Conservation (phyloP, 495 filamentous ascomycete species). For the Tetracladium setigerum region DNA sequence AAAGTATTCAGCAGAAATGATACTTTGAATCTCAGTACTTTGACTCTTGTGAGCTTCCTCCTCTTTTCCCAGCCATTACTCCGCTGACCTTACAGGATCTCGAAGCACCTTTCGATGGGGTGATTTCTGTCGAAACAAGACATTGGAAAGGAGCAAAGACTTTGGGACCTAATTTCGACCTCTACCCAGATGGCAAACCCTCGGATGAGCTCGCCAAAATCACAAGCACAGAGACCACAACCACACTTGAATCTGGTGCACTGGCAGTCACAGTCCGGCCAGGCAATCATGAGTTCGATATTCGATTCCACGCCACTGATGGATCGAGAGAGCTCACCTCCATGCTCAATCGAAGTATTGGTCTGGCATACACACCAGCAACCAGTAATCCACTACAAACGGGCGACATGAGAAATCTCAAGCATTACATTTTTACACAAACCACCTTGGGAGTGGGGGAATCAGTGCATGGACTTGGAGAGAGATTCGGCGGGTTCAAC, state of each 20-base stretch:
- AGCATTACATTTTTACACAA: slow-evolving; percentile 55
- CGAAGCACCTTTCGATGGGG: slow-evolving; percentile 47
- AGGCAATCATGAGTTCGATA: slow-evolving; percentile 45
- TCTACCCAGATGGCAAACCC: slow-evolving; percentile 47
- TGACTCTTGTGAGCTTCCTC: slow-evolving; percentile 31
- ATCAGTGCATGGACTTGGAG: slow-evolving; percentile 60
- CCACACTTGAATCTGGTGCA: slow-evolving; percentile 47
- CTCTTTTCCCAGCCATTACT: slow-evolving; percentile 25
- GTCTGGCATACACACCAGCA: slow-evolving; percentile 44
- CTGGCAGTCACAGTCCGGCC: slow-evolving; percentile 45
- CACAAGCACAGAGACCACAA: slow-evolving; percentile 37
- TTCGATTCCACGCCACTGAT: slow-evolving; percentile 44
- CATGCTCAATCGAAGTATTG: slow-evolving; percentile 52
- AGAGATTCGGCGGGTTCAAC: slow-evolving; percentile 62
- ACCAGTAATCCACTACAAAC: slow-evolving; percentile 41
- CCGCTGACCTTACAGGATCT: slow-evolving; percentile 32
- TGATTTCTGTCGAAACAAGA: slow-evolving; percentile 53
- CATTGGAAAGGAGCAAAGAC: slow-evolving; percentile 55
- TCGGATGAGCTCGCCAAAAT: slow-evolving; percentile 35
- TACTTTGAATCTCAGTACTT: slow-evolving; percentile 47
- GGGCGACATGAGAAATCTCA: slow-evolving; percentile 45
- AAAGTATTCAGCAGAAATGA: slow-evolving; percentile 42
- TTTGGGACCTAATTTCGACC: slow-evolving; percentile 55
- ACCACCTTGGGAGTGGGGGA: slow-evolving; percentile 59
- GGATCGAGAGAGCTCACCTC: slow-evolving; percentile 46